Evolutionary conservation across 495 filamentous ascomycete genomes (phyloP), one percentile per base, ranked within the genome.

Genomic region (Talaromyces stipitatus): DNA sequence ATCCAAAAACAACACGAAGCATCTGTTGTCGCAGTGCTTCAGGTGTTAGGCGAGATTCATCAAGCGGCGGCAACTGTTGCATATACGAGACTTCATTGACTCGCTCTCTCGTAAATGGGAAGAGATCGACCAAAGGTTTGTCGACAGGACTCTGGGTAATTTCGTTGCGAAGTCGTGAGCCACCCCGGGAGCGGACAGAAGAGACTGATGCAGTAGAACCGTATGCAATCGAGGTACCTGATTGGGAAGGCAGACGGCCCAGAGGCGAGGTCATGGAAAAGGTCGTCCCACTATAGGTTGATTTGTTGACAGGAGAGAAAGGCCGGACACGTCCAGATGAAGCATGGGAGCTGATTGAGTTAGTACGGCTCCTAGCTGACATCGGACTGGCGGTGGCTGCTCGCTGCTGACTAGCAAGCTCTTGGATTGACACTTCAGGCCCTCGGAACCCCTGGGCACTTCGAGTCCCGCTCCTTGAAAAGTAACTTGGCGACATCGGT

Each of bases 1-100:
- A 97, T 9, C 94, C 95, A 74, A 98, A 98, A 1, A 98, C 90
- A 27, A 90, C 86, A 66, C 82, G 90, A 18, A 98, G 76, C 95
- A 97, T 97, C 71, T 96, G 89, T 33, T 80, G 83, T 50, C 92
- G 85, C 36, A 96, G 80, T 61, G 94, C 87, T 66, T 97, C 88
- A 24, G 92, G 85, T 2, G 87, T 92, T 26, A 94, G 67, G 38
- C 80, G 77, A 4, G 73, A 64, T 57, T 87, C 80, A 58, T 89
- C 86, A 27, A 82, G 63, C 11, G 52, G 33, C 14, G 79, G 76
- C 18, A 81, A 76, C 2, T 85, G 79, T 41, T 84, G 78, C 63
- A 85, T 84, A 67, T 90, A 95, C 1, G 87, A 84, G 32, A 95
- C 84, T 54, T 94, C 91, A 53, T 81, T 87, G 3, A 97, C 74